phyloP scores from a whole-genome alignment of 805 yeast genomes.

The Candida dajiaensis region DNA sequence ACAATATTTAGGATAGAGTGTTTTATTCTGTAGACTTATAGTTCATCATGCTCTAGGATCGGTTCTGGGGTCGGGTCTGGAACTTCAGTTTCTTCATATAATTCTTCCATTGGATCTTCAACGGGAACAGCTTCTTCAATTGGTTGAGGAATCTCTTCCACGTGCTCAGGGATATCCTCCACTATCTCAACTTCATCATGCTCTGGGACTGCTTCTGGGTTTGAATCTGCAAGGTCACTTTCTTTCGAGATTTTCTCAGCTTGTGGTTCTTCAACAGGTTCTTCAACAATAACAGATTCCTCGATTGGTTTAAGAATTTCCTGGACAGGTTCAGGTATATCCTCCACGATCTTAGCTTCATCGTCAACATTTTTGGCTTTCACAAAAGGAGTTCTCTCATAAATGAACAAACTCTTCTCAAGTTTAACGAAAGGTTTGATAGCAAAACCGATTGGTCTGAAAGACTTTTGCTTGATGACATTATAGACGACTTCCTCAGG shows the following conservation, averaged over 20 bases:
- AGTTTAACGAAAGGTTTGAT: constrained; percentile 10
- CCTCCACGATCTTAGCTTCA: not conserved
- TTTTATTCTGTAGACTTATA: not conserved
- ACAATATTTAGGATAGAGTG: not conserved
- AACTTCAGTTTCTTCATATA: not conserved
- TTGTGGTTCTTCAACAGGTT: not conserved
- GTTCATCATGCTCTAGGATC: not conserved
- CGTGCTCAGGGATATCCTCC: too few species aligned
- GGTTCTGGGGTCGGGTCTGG: not conserved
- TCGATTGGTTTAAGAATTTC: not conserved
- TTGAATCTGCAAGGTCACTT: too few species aligned
- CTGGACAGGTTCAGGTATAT: too few species aligned
- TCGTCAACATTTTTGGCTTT: not conserved
- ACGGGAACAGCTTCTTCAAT: not conserved
- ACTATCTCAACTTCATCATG: too few species aligned
- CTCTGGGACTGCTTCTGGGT: not conserved
- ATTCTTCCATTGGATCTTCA: not conserved
- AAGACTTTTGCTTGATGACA: constrained; percentile 6
- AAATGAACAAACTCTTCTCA: constrained; percentile 10
- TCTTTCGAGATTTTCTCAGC: too few species aligned
- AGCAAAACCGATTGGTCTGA: constrained; percentile 10
- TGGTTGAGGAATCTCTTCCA: too few species aligned
- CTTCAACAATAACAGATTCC: not conserved
- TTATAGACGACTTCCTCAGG: constrained; percentile 5
- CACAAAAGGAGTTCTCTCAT: constrained; percentile 11